Percentiles rank a stretch among this genome's conserved stretches.
These are phyloP conservation scores for Metarhizium guizhouense DNA, from an alignment of 2,329 filamentous ascomycete species.

Conservation along the genomic window DNA sequence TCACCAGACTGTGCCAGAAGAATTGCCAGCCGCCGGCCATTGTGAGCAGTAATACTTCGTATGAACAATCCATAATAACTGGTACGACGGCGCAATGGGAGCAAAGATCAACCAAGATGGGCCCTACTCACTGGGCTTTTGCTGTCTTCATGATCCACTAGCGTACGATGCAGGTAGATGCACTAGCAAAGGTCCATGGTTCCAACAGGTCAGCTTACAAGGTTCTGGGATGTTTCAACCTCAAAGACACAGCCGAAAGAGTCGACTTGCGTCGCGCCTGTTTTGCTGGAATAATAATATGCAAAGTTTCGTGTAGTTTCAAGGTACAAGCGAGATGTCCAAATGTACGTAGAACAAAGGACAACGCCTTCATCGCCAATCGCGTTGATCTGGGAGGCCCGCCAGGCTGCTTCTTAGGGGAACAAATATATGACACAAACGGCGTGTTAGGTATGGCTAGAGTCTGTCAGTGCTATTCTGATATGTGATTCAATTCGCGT, in stretches of 20 bases:
- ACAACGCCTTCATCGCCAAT: neutral
- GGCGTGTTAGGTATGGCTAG: neutral
- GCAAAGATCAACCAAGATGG: neutral
- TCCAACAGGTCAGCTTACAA: neutral
- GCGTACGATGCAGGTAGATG: neutral
- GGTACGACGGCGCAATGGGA: neutral
- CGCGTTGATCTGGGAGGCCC: neutral
- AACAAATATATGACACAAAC: neutral
- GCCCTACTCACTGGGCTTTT: neutral
- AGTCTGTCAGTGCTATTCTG: neutral
- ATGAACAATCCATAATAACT: neutral
- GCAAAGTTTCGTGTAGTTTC: neutral
- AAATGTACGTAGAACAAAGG: neutral
- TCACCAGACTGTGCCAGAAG: neutral
- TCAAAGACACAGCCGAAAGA: conserved; percentile 16
- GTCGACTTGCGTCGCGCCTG: conserved; percentile 20
- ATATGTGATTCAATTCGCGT: neutral
- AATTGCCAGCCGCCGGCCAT: neutral
- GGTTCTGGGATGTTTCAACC: conserved; percentile 10
- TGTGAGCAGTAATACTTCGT: neutral
- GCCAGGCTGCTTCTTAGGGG: neutral
- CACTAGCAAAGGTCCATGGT: neutral
- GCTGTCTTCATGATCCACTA: neutral
- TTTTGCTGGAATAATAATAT: neutral
- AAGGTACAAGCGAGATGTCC: neutral